Evolutionary conservation across 2,329 filamentous ascomycete species (phyloP).

Genomic region (Fusarium tupiense): DNA sequence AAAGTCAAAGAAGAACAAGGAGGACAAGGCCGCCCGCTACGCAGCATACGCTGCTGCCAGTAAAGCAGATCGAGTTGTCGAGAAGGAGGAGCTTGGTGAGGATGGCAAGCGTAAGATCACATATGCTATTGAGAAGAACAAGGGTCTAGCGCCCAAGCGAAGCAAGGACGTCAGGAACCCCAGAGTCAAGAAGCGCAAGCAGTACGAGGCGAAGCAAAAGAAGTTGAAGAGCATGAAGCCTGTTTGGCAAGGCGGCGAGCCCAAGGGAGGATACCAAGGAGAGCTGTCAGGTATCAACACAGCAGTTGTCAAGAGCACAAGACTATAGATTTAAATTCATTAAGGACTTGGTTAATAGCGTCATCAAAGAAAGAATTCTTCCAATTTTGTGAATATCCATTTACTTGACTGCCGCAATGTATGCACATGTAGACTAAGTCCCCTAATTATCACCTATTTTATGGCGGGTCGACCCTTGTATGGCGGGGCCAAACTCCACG

Average conservation of each 20-base stretch:
- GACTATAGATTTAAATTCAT: conserved; percentile 67
- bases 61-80: conserved; percentile 70
- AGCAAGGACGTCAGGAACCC: conserved; percentile 97
- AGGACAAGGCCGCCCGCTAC: conserved; percentile 71
- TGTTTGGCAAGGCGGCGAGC: conserved; percentile 86
- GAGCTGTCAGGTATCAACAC: conserved; percentile 96
- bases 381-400: background rate
- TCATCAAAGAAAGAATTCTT: conserved; percentile 3
- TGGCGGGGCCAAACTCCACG: conserved; percentile 41
- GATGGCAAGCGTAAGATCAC: conserved; percentile 94
- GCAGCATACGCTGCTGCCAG: conserved; percentile 68
- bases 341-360: conserved; percentile 28
- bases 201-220: conserved; percentile 97
- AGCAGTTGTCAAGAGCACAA: conserved; percentile 90
- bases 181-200: conserved; percentile 96
- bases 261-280: conserved; percentile 86
- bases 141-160: conserved; percentile 86
- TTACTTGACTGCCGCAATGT: background rate
- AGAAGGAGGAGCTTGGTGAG: conserved; percentile 74
- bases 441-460: background rate
- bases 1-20: conserved; percentile 73
- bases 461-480: conserved; percentile 20
- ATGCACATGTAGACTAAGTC: background rate
- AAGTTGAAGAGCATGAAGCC: conserved; percentile 89
- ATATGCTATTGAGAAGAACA: conserved; percentile 97